A percentile compares a stretch with the other conserved stretches of the same genome.
Evolutionary conservation across 1,139 yeast genomes (phyloP).

Genomic region (Waltiozyma sp.): DNA sequence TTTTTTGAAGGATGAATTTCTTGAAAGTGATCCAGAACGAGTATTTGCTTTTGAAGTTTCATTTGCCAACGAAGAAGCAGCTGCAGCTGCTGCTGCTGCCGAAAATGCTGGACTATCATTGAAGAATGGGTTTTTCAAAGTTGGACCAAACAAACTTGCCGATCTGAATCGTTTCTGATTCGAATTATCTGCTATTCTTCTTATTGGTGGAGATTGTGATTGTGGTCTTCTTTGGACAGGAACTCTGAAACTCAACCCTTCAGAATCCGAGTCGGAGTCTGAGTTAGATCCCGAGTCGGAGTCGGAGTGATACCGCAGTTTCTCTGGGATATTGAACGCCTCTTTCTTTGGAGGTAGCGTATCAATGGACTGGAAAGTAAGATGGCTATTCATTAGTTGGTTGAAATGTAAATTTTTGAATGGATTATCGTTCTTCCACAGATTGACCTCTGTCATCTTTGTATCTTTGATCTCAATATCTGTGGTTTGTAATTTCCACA

Average conservation of each 20-base stretch:
- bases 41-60: not conserved
- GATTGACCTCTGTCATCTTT: conserved; percentile 9
- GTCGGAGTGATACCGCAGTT: not conserved
- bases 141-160: conserved; percentile 16
- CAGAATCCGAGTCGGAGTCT: conserved; percentile 1
- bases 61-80: no score
- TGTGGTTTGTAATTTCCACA: conserved; percentile 16
- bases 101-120: conserved; percentile 3
- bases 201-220: conserved; percentile 3
- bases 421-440: conserved; percentile 13
- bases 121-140: conserved; percentile 11
- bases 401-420: conserved; percentile 15
- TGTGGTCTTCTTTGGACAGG: conserved; percentile 4
- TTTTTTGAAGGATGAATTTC: not conserved
- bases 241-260: conserved; percentile 15
- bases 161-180: conserved; percentile 17
- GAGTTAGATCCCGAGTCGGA: conserved; percentile 1
- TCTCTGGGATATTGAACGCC: not conserved
- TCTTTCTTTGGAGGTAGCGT: not conserved
- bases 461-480: conserved; percentile 13
- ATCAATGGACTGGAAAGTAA: conserved; percentile 7
- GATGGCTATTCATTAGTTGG: not conserved
- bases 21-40: not conserved
- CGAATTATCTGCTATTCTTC: not conserved
- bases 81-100: not conserved